Evolutionary conservation across 2,329 filamentous ascomycete genomes (phyloP).

Genomic region (Penicillium sp.): DNA sequence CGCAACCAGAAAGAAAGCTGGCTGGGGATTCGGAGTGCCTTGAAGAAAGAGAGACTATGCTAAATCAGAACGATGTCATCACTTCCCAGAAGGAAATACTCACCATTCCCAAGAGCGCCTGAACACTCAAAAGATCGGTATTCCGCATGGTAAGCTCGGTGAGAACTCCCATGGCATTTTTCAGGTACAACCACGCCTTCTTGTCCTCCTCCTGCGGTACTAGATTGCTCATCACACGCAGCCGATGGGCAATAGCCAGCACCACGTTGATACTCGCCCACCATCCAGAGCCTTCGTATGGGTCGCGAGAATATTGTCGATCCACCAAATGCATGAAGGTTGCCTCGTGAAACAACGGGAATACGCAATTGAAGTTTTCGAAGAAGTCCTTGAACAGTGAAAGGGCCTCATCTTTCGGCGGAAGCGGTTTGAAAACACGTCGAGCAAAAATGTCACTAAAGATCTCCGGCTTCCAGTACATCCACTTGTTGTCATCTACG

Average conservation of each 20-base stretch:
- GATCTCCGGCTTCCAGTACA: conserved; percentile 96
- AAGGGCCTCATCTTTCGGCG: conserved; percentile 77
- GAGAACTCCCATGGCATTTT: conserved; percentile 92
- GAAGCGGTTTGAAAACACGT: conserved; percentile 74
- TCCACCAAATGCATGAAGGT: conserved; percentile 98
- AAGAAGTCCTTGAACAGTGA: conserved; percentile 91
- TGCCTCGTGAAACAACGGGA: conserved; percentile 92
- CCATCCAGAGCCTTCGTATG: conserved; percentile 93
- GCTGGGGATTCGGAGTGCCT: conserved; percentile 93
- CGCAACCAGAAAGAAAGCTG: conserved; percentile 82
- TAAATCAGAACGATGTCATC: conserved; percentile 2
- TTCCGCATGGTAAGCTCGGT: conserved; percentile 93
- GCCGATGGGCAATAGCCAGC: conserved; percentile 82
- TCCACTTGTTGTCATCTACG: conserved; percentile 90
- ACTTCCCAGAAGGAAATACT: conserved; percentile 14
- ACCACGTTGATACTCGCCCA: conserved; percentile 96
- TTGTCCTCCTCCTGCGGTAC: conserved; percentile 87
- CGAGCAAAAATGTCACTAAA: conserved; percentile 88
- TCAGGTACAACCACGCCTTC: conserved; percentile 90
- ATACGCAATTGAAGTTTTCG: conserved; percentile 98
- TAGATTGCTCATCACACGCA: conserved; percentile 92
- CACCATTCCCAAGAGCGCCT: conserved; percentile 85
- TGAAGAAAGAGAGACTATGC: conserved; percentile 74
- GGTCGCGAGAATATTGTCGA: conserved; percentile 84
- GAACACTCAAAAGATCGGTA: conserved; percentile 88